Percentiles rank a stretch among this genome's conserved stretches.
Evolutionary conservation across 768 basidiomycete genomes (phyloP).

Genomic region (Leccinum barrowsii): DNA sequence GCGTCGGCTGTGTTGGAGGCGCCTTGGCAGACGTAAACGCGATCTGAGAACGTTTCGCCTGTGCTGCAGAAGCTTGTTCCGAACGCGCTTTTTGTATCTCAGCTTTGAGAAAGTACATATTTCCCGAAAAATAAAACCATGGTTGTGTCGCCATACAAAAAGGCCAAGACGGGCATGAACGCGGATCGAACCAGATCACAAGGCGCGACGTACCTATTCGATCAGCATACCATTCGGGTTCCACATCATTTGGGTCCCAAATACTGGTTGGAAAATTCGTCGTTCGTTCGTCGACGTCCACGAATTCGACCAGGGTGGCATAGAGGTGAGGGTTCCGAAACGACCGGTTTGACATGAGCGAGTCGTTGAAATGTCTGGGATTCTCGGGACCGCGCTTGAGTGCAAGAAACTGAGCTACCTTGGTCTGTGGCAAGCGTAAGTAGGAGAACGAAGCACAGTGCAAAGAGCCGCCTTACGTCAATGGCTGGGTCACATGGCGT

Average conservation of each 20-base stretch:
- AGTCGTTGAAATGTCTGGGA: slow-evolving; percentile 93
- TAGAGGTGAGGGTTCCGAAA: slow-evolving; percentile 98
- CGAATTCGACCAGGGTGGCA: slow-evolving; percentile 90
- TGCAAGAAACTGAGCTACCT: slow-evolving; percentile 72
- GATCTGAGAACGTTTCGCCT: slow-evolving; percentile 61
- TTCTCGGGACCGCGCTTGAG: slow-evolving; percentile 60
- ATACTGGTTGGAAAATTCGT: slow-evolving; percentile 72
- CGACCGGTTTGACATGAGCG: slow-evolving; percentile 85
- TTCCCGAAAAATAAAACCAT: background rate
- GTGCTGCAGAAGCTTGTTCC: slow-evolving; percentile 54
- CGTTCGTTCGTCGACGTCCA: slow-evolving; percentile 84
- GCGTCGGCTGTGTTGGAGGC: slow-evolving; percentile 8
- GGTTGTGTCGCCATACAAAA: slow-evolving; percentile 4
- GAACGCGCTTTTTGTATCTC: slow-evolving; percentile 57
- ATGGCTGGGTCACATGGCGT: slow-evolving; percentile 60
- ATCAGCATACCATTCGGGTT: slow-evolving; percentile 71
- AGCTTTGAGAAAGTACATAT: slow-evolving; percentile 40
- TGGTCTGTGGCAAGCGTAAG: slow-evolving; percentile 48
- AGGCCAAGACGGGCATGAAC: slow-evolving; percentile 22
- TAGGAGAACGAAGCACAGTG: background rate
- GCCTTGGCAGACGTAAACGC: slow-evolving; percentile 47
- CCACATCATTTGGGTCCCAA: slow-evolving; percentile 69
- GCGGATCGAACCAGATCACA: slow-evolving; percentile 18
- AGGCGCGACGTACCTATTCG: slow-evolving; percentile 61
- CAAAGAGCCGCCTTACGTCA: slow-evolving; percentile 40